Base-by-base conservation (phyloP, 2,329 filamentous ascomycete species). In the Cercospora janseana region DNA sequence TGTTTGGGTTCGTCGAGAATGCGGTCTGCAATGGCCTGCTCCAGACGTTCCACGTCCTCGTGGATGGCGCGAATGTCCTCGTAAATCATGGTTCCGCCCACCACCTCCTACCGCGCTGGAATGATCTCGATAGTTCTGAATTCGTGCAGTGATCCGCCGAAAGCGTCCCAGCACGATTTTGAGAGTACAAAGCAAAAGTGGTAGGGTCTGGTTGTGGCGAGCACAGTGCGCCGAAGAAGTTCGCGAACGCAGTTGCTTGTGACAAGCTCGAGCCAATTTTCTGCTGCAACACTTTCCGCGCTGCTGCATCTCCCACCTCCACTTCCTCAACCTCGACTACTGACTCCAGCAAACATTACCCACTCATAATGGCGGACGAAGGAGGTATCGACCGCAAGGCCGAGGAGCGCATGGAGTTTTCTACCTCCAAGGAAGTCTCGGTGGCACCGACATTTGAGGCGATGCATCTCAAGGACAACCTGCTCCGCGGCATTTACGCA, bases 371-470 rank as follows among this genome's bases (percentile, higher is more conserved):
- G 93, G 89, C 91, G 58, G 92, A 97, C 72, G 64, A 67, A 51
- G 37, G 37, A 24, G 84, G 80, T 61, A 86, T 97, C 69, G 92
- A 98, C 74, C 86, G 88, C 75, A 91, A 91, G 75, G 84, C 85
- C 59, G 93, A 97, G 72, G 91, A 95, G 79, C 85, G 88, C 72
- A 95, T 97, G 85, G 92, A 97, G 77, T 97, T 98, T 72, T 87
- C 86, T 60, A 98, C 93, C 70, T 96, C 92, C 58, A 96, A 95
- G 75, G 93, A 97, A 79, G 92, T 97, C 54, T 93, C 87, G 2
- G 93, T 93, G 51, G 89, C 92, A 65, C 90, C 91, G 37, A 95
- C 91, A 12, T 65, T 65, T 50, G 88, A 94, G 76, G 87, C 88
- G 55, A 95, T 97, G 92, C 91, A 94, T 63, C 72, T 98, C 70